Evolutionary conservation across 2,329 filamentous ascomycete genomes (phyloP), one percentile per base, ranked within the genome.

Genomic region (Apiospora rasikravindrae): DNA sequence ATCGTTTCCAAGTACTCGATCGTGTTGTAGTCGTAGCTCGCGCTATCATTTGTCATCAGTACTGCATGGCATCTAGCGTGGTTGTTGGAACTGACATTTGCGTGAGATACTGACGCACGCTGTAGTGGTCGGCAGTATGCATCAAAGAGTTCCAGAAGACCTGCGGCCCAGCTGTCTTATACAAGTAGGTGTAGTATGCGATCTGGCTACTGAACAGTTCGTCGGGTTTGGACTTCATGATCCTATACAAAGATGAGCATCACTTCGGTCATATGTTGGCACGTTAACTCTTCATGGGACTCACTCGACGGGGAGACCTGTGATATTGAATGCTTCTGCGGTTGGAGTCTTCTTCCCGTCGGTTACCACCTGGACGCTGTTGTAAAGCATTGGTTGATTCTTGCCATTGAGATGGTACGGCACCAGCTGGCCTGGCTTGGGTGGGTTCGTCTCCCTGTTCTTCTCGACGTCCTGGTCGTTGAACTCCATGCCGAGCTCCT

Each of bases 111-210:
- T 71, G 64, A 22, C 73, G 70, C 22, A 70, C 74, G 26, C 70
- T 75, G 47, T 69, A 73, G 8, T 71, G 42, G 69, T 76, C 74
- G 42, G 67, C 70, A 8, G 71, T 67, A 73, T 74, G 75, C 29
- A 37, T 61, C 53, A 61, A 40, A 10, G 29, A n/a, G 19, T 40
- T n/a, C 57, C 57, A 64, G 22, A 64, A 64, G 5, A 40, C 13
- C 13, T 8, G 16, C 10, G 57, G 57, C 10, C 57, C 29, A 22
- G 10, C 19, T 5, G 8, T n/a, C 19, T 64, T 40, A 19, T 64
- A 64, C 57, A 64, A 2, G 19, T 64, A n/a, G 57, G 33, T 24
- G 57, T 40, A 64, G 33, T 37, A 40, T 19, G 4, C 8, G 0
- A 64, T 14, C 33, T 37, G 57, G 19, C 10, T n/a, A n/a, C 19